phyloP scores from a whole-genome alignment of 1,284 basidiomycete species.

The Erythrobasidium hasegawianum region DNA sequence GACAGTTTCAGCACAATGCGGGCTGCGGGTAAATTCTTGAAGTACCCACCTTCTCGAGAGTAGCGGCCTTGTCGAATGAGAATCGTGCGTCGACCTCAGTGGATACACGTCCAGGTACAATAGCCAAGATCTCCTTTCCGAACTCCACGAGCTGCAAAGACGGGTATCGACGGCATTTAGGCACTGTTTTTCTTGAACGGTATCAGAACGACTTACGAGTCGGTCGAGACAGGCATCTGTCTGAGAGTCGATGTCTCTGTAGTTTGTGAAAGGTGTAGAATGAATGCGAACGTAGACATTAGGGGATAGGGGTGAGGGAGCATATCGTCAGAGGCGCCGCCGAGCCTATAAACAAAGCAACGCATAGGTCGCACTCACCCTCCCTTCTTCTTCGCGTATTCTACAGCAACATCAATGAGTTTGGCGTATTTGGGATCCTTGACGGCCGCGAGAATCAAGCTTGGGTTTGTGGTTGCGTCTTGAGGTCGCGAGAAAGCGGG shows the following conservation, averaged over 20 bases:
- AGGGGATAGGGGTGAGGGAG: background rate
- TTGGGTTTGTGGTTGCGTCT: conserved; percentile 89
- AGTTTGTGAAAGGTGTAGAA: background rate
- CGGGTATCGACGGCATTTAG: conserved; percentile 1
- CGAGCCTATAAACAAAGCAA: too few species aligned
- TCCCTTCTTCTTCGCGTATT: conserved; percentile 76
- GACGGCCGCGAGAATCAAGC: conserved; percentile 79
- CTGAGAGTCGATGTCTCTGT: conserved; percentile 63
- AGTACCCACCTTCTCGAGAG: conserved; percentile 70
- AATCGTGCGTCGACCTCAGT: conserved; percentile 97
- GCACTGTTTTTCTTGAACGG: background rate
- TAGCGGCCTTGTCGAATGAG: conserved; percentile 90
- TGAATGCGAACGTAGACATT: too few species aligned
- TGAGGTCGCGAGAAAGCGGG: conserved; percentile 50
- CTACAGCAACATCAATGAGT: conserved; percentile 77
- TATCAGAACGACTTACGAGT: conserved; percentile 58
- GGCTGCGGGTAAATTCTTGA: too few species aligned
- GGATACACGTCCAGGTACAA: conserved; percentile 97
- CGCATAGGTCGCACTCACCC: conserved; percentile 50
- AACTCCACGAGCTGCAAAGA: conserved; percentile 80
- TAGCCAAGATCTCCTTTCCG: conserved; percentile 87
- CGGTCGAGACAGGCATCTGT: conserved; percentile 77
- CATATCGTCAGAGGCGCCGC: too few species aligned
- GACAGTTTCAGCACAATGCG: too few species aligned
- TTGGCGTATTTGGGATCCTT: conserved; percentile 81